Evolutionary conservation across 2,329 filamentous ascomycete genomes (phyloP).

Genomic region (Xylariaceae sp.): DNA sequence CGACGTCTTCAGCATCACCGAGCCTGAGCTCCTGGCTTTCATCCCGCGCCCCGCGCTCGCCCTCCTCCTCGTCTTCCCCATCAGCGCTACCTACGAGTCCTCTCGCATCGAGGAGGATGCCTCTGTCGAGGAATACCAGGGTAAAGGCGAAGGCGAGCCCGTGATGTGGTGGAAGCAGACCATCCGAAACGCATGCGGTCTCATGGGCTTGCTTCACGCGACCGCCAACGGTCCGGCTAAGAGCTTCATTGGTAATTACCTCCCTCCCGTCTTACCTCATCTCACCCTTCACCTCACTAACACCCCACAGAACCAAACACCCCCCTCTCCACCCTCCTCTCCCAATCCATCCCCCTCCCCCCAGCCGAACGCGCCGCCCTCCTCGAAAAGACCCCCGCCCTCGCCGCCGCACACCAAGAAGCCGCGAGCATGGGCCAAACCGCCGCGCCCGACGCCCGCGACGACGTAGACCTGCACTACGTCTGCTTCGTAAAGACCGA

Average conservation of each 20-base stretch:
- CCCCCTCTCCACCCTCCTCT: conserved; percentile 60
- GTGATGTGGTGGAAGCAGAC: conserved; percentile 95
- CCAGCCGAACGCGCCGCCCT: conserved; percentile 64
- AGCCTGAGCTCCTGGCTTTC: conserved; percentile 77
- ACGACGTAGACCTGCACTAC: conserved; percentile 87
- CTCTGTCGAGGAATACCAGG: conserved; percentile 56
- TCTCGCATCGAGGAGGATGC: conserved; percentile 70
- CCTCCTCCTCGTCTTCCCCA: conserved; percentile 86
- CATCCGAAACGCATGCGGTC: conserved; percentile 85
- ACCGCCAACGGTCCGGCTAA: conserved; percentile 70
- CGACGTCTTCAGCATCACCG: conserved; percentile 88
- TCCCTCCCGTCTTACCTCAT: background rate
- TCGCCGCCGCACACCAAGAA: conserved; percentile 73
- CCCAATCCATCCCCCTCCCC: conserved; percentile 62
- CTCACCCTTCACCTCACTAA: background rate
- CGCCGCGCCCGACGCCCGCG: conserved; percentile 67
- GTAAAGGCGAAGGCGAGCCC: conserved; percentile 63
- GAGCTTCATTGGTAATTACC: conserved; percentile 50
- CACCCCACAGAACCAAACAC: conserved; percentile 41
- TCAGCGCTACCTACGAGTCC: conserved; percentile 72
- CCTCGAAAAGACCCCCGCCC: conserved; percentile 67
- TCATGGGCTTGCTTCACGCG: conserved; percentile 83
- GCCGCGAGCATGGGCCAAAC: conserved; percentile 78
- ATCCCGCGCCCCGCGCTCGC: conserved; percentile 84
- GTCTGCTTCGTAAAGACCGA: conserved; percentile 81